These are phyloP conservation scores for Sarocladium kiliense DNA, from an alignment of 2,329 filamentous ascomycete genomes.

Conservation along the genomic window DNA sequence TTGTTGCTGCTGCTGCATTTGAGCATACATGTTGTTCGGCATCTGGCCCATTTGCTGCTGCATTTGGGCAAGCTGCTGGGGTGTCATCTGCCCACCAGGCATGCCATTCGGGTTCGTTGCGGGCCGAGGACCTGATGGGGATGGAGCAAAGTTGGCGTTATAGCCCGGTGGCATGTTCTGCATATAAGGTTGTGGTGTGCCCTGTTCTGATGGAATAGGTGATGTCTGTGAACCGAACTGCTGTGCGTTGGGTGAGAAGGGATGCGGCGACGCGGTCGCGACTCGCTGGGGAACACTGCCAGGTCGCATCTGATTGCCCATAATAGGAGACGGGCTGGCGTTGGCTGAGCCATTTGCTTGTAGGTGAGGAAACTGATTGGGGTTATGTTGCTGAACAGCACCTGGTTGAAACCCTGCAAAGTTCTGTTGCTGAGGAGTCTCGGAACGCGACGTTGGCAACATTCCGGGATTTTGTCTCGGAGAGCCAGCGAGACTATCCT, in stretches of 20 bases:
- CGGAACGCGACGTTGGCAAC: conserved; percentile 78
- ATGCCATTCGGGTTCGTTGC: conserved; percentile 50
- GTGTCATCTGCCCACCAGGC: conserved; percentile 47
- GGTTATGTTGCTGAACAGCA: conserved; percentile 53
- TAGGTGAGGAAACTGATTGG: conserved; percentile 73
- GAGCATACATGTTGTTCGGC: conserved; percentile 35
- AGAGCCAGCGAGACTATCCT: conserved; percentile 80
- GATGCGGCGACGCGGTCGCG: conserved; percentile 87
- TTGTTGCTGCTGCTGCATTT: conserved; percentile 49
- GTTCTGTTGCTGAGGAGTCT: conserved; percentile 75
- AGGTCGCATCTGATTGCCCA: conserved; percentile 72
- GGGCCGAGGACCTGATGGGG: conserved; percentile 51
- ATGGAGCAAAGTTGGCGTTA: conserved; percentile 53
- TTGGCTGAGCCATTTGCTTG: conserved; percentile 75
- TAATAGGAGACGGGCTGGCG: conserved; percentile 87
- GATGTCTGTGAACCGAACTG: conserved; percentile 70
- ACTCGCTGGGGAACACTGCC: conserved; percentile 73
- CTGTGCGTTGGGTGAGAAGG: conserved; percentile 73
- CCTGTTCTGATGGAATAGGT: conserved; percentile 70
- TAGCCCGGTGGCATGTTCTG: conserved; percentile 55
- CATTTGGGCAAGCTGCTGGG: conserved; percentile 45
- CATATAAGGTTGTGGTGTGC: conserved; percentile 71
- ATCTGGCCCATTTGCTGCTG: conserved; percentile 36
- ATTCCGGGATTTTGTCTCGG: conserved; percentile 71
- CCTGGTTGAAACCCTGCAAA: conserved; percentile 67